Conservation (phyloP, 2,329 filamentous ascomycete species). For the Septoria linicola region DNA sequence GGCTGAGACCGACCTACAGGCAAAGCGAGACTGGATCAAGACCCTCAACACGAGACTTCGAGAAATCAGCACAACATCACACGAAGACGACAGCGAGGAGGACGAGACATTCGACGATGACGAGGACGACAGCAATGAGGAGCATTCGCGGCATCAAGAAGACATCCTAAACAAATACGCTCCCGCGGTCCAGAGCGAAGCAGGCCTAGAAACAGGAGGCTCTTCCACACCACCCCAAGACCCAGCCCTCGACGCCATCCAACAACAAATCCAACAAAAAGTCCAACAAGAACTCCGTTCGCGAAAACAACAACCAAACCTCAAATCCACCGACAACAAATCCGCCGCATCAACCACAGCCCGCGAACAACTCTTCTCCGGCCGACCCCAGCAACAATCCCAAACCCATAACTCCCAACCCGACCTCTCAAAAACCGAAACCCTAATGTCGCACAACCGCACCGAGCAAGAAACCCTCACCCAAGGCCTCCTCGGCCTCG, state of each 20-base stretch:
- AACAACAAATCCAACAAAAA: conserved; percentile 18
- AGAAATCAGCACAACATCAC: conserved; percentile 64
- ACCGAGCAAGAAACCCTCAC: conserved; percentile 81
- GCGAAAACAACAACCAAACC: conserved; percentile 22
- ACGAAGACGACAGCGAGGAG: conserved; percentile 38
- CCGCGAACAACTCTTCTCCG: conserved; percentile 39
- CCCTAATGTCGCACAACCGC: conserved; percentile 72
- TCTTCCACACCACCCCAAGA: background rate
- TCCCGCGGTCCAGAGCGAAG: conserved; percentile 39
- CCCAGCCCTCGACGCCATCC: conserved; percentile 7
- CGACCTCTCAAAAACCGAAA: conserved; percentile 52
- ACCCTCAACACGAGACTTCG: conserved; percentile 64
- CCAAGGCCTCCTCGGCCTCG: conserved; percentile 76
- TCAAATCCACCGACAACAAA: conserved; percentile 31
- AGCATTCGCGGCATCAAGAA: conserved; percentile 43
- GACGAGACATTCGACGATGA: conserved; percentile 44
- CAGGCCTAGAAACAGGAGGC: conserved; percentile 29
- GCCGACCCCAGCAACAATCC: conserved; percentile 22
- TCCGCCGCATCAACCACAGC: conserved; percentile 38
- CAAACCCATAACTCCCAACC: conserved; percentile 12
- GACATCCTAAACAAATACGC: conserved; percentile 45
- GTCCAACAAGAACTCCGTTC: conserved; percentile 29
- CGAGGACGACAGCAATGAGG: conserved; percentile 43
- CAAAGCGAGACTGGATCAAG: conserved; percentile 66
- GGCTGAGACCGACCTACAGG: conserved; percentile 61